phyloP scores from a whole-genome alignment of 1,284 basidiomycete species.

The Waitea zeae region DNA sequence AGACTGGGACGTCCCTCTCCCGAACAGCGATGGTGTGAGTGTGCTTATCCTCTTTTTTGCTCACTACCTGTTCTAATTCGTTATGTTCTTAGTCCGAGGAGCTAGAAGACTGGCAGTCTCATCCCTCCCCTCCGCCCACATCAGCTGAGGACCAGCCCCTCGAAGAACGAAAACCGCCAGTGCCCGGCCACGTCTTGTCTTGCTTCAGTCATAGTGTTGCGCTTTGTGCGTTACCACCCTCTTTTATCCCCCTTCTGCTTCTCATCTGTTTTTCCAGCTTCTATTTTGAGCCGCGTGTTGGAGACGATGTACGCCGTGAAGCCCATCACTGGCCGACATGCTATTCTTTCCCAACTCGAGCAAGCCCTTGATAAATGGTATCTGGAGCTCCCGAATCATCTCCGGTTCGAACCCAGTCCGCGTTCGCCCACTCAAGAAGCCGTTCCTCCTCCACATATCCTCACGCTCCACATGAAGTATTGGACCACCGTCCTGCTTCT shows the following conservation, averaged over 20 bases:
- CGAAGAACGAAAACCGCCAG: slow-evolving; percentile 9
- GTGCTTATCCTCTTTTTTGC: background rate
- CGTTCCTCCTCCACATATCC: slow-evolving; percentile 39
- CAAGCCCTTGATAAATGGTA: slow-evolving; percentile 64
- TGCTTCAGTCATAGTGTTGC: slow-evolving; percentile 62
- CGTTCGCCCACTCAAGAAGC: no score
- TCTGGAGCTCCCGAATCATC: slow-evolving; percentile 50
- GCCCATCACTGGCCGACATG: slow-evolving; percentile 33
- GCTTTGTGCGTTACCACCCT: slow-evolving; percentile 35
- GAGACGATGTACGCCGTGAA: slow-evolving; percentile 62
- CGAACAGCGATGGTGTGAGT: slow-evolving; percentile 43
- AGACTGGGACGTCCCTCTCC: slow-evolving; percentile 66
- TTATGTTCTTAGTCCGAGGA: slow-evolving; percentile 35
- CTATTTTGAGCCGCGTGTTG: slow-evolving; percentile 48
- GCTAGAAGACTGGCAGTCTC: slow-evolving; percentile 33
- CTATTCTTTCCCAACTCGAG: slow-evolving; percentile 44
- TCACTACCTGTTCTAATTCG: background rate
- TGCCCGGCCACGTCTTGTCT: slow-evolving; percentile 40
- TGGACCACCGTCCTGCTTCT: slow-evolving; percentile 69
- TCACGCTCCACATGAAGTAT: slow-evolving; percentile 74
- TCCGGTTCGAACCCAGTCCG: slow-evolving; percentile 42
- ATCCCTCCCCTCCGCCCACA: no score
- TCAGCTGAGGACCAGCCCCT: no score
- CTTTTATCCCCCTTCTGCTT: background rate
- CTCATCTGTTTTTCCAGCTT: slow-evolving; percentile 21